phyloP scores from a whole-genome alignment of 1,284 basidiomycete species.

The Sporisorium iseilematis-ciliati region DNA sequence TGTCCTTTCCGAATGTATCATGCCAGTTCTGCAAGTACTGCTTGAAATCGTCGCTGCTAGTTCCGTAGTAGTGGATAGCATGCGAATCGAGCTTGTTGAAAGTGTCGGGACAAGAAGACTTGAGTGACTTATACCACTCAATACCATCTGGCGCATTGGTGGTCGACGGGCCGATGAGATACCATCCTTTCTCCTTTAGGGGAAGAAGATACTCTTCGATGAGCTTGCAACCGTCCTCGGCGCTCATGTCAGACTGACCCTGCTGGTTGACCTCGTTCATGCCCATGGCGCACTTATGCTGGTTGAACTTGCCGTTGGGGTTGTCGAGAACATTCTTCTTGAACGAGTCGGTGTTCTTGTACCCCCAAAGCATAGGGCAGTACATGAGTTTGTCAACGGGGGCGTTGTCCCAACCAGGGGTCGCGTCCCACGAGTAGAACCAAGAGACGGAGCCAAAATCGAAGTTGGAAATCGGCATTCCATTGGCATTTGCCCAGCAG shows the following conservation, averaged over 20 bases:
- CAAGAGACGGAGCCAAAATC: conserved; percentile 51
- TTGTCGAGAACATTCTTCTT: conserved; percentile 51
- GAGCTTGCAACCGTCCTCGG: conserved; percentile 46
- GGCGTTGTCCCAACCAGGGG: conserved; percentile 50
- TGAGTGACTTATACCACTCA: conserved; percentile 59
- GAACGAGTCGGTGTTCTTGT: conserved; percentile 50
- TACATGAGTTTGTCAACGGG: conserved; percentile 58
- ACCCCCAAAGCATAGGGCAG: conserved; percentile 67
- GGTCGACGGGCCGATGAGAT: conserved; percentile 61
- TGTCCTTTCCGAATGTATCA: conserved; percentile 49
- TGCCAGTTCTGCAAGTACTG: conserved; percentile 56
- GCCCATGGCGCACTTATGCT: conserved; percentile 60
- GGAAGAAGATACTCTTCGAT: conserved; percentile 59
- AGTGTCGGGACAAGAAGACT: conserved; percentile 42
- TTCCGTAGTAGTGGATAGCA: conserved; percentile 65
- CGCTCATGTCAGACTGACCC: conserved; percentile 59
- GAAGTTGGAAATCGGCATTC: conserved; percentile 58
- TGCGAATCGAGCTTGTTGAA: conserved; percentile 59
- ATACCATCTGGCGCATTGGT: conserved; percentile 55
- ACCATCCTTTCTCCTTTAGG: conserved; percentile 60
- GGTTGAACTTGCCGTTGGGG: conserved; percentile 47
- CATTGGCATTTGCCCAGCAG: conserved; percentile 56
- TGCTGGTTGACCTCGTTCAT: conserved; percentile 65
- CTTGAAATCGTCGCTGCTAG: conserved; percentile 49
- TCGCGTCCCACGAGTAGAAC: conserved; percentile 61